Evolutionary conservation across 352 stramenopile species (phyloP).

Genomic region (Globisporangium splendens): DNA sequence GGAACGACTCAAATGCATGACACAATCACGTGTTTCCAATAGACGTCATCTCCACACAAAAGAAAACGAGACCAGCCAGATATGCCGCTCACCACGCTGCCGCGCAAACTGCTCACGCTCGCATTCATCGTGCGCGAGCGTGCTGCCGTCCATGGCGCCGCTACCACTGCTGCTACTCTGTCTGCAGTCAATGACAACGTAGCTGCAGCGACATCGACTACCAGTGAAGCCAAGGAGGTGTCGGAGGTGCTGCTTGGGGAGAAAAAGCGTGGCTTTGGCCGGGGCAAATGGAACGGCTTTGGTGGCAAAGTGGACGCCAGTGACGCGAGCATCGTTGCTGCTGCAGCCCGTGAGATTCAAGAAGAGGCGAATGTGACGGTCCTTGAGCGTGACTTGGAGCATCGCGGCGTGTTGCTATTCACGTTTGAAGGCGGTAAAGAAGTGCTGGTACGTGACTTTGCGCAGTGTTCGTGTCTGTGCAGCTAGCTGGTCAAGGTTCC

Average conservation of each 20-base stretch:
- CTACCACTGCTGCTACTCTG: neutral
- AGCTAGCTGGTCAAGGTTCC: neutral
- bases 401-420: conserved; percentile 48
- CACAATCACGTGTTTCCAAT: neutral
- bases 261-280: conserved; percentile 89
- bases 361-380: conserved; percentile 72
- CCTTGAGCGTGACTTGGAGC: conserved; percentile 16
- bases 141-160: neutral
- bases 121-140: conserved; percentile 42
- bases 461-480: no score
- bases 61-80: no score
- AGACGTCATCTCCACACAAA: neutral
- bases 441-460: conserved; percentile 39
- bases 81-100: conserved; percentile 20
- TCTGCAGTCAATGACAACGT: neutral
- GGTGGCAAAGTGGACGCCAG: conserved; percentile 84
- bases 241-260: conserved; percentile 69
- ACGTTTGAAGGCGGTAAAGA: conserved; percentile 55
- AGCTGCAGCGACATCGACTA: neutral
- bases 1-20: neutral
- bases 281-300: conserved; percentile 91
- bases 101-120: conserved; percentile 53
- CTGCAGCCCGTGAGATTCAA: conserved; percentile 53
- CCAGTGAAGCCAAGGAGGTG: neutral
- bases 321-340: conserved; percentile 59